phyloP scores from a whole-genome alignment of 208 protist genomes.

The Blastocrithidia nonstop region DNA sequence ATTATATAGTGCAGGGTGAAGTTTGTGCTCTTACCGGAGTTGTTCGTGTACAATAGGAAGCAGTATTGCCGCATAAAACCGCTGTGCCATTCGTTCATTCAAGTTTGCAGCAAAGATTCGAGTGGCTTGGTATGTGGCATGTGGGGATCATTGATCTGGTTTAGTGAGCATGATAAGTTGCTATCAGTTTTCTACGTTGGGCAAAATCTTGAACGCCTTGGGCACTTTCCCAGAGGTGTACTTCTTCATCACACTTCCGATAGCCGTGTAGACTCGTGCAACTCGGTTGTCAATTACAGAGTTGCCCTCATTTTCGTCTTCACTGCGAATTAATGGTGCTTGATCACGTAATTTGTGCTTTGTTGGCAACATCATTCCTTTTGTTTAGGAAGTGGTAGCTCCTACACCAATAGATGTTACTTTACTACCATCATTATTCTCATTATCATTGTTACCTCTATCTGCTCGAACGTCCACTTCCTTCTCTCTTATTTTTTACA shows the following conservation, averaged over 20 bases:
- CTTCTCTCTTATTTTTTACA: conserved; percentile 82
- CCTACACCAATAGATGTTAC: too few relatives aligned
- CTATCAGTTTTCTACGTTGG: conserved; percentile 95
- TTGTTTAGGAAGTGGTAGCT: too few relatives aligned
- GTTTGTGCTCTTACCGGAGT: conserved; percentile 67
- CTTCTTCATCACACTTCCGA: conserved; percentile 87
- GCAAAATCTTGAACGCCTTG: conserved; percentile 98
- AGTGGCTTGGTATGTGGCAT: conserved; percentile 91
- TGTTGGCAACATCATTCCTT: too few relatives aligned
- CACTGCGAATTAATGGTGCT: not conserved
- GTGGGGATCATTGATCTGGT: conserved; percentile 91
- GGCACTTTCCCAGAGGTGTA: conserved; percentile 98
- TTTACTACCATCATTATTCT: conserved; percentile 2
- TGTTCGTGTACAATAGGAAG: conserved; percentile 88
- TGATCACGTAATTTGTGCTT: too few relatives aligned
- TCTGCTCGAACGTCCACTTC: conserved; percentile 18
- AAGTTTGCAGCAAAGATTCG: conserved; percentile 94
- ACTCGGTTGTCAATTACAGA: conserved; percentile 67
- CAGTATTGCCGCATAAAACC: conserved; percentile 96
- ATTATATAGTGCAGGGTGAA: conserved; percentile 98
- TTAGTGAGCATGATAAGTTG: conserved; percentile 93
- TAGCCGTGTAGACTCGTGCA: conserved; percentile 82
- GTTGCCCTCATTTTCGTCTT: conserved; percentile 11
- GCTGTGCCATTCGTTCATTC: conserved; percentile 94
- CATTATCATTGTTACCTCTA: not conserved